phyloP scores from a whole-genome alignment of 495 filamentous ascomycete species.

The Neurospora sp. region DNA sequence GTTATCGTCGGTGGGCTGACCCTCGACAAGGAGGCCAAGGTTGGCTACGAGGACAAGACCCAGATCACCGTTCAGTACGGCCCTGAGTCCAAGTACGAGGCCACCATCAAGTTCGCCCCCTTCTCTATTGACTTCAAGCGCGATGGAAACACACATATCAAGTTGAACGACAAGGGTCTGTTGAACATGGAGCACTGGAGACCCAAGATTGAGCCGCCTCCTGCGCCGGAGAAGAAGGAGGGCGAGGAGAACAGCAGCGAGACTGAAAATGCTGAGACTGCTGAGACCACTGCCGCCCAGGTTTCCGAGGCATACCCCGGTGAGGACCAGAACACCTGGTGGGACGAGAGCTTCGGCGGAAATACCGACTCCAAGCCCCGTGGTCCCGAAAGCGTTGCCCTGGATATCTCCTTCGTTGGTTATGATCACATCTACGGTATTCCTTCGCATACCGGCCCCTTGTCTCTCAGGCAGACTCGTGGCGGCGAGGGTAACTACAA shows the following conservation, averaged over 20 bases:
- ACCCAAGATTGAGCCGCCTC: slow-evolving; percentile 63
- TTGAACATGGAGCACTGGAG: slow-evolving; percentile 96
- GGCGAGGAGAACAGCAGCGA: slow-evolving; percentile 27
- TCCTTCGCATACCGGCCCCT: slow-evolving; percentile 80
- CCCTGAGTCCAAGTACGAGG: slow-evolving; percentile 62
- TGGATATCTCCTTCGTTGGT: slow-evolving; percentile 86
- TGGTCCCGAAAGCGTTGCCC: slow-evolving; percentile 75
- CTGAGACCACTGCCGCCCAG: background rate
- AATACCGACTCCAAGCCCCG: slow-evolving; percentile 88
- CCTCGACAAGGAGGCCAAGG: slow-evolving; percentile 54
- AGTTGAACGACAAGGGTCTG: slow-evolving; percentile 76
- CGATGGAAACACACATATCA: slow-evolving; percentile 71
- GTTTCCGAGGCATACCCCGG: background rate
- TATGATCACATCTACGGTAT: slow-evolving; percentile 93
- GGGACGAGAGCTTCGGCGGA: slow-evolving; percentile 92
- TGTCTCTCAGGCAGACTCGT: slow-evolving; percentile 82
- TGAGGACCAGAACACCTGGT: slow-evolving; percentile 84
- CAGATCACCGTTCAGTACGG: slow-evolving; percentile 75
- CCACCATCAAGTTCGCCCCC: slow-evolving; percentile 69
- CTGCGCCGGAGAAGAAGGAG: slow-evolving; percentile 41
- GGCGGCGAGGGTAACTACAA: slow-evolving; percentile 76
- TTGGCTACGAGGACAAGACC: slow-evolving; percentile 46
- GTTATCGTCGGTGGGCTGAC: slow-evolving; percentile 71
- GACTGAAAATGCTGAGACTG: slow-evolving; percentile 2
- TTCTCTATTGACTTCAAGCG: slow-evolving; percentile 80